Conservation (phyloP, 441 rosid genomes). For the Mallotus repandus region DNA sequence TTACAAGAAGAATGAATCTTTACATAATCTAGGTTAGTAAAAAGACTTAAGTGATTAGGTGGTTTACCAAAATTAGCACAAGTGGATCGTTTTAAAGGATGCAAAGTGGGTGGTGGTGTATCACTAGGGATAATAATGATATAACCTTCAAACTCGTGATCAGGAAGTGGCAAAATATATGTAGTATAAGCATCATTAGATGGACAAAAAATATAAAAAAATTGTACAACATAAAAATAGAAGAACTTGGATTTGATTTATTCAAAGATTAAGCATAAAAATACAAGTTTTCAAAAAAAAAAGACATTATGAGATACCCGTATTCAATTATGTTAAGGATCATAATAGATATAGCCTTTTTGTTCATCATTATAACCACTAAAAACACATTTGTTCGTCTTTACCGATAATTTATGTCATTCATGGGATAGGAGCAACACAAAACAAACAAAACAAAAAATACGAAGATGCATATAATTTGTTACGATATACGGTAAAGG, state of each 20-base stretch:
- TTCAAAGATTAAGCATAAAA: background rate
- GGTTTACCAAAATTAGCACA: background rate
- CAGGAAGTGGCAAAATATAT: background rate
- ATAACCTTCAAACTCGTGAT: background rate
- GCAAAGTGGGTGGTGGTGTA: background rate
- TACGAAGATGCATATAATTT: background rate
- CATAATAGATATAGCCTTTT: constrained; percentile 1
- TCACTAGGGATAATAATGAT: too few species aligned
- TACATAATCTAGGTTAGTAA: background rate
- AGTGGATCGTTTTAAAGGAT: too few species aligned
- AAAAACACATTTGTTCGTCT: background rate
- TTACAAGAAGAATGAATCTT: background rate
- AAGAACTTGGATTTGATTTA: too few species aligned
- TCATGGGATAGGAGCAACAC: background rate
- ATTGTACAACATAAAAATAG: too few species aligned
- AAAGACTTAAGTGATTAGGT: too few species aligned
- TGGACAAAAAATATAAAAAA: background rate
- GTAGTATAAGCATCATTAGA: too few species aligned
- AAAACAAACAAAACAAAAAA: constrained; percentile 5
- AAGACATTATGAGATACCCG: background rate
- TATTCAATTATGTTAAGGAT: background rate
- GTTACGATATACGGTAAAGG: background rate
- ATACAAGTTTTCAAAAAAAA: background rate
- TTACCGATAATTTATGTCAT: background rate
- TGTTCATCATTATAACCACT: constrained; percentile 1